phyloP scores from a whole-genome alignment of 2,329 filamentous ascomycete genomes.

The Epichloe scottii region DNA sequence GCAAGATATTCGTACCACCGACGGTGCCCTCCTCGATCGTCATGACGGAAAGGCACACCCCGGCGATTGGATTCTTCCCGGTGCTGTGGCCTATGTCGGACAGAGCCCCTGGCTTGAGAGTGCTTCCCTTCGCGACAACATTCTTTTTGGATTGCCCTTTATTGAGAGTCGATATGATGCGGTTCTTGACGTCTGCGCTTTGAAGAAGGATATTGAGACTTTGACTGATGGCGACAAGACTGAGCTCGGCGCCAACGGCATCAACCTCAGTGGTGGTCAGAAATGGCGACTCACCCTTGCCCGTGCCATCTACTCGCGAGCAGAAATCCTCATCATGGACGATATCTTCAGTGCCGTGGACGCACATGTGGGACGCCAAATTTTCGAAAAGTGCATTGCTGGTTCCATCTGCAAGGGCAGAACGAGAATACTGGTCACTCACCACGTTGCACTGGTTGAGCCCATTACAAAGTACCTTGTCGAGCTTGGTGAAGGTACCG shows the following conservation, averaged over 20 bases:
- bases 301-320: slow-evolving; percentile 66
- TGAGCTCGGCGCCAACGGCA: slow-evolving; percentile 73
- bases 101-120: slow-evolving; percentile 84
- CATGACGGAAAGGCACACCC: slow-evolving; percentile 50
- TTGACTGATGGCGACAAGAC: slow-evolving; percentile 66
- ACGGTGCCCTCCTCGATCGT: slow-evolving; percentile 40
- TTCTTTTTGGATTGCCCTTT: slow-evolving; percentile 62
- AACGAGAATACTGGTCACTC: slow-evolving; percentile 69
- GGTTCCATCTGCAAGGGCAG: slow-evolving; percentile 56
- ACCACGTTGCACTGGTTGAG: slow-evolving; percentile 62
- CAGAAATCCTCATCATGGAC: slow-evolving; percentile 64
- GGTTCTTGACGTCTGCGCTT: slow-evolving; percentile 59
- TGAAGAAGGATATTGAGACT: slow-evolving; percentile 66
- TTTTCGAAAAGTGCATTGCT: slow-evolving; percentile 64
- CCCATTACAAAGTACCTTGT: slow-evolving; percentile 62
- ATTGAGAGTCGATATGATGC: slow-evolving; percentile 57
- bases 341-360: slow-evolving; percentile 79
- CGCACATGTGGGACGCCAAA: slow-evolving; percentile 66
- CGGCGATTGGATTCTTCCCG: slow-evolving; percentile 56
- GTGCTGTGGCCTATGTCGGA: slow-evolving; percentile 60
- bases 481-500: slow-evolving; percentile 55
- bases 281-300: slow-evolving; percentile 74
- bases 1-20: slow-evolving; percentile 43
- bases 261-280: slow-evolving; percentile 75
- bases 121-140: slow-evolving; percentile 64